Percentiles rank a stretch among this genome's conserved stretches.
These are phyloP conservation scores for Ammopiptanthus mongolicus DNA, from an alignment of 306 rosid species.

Conservation along the genomic window DNA sequence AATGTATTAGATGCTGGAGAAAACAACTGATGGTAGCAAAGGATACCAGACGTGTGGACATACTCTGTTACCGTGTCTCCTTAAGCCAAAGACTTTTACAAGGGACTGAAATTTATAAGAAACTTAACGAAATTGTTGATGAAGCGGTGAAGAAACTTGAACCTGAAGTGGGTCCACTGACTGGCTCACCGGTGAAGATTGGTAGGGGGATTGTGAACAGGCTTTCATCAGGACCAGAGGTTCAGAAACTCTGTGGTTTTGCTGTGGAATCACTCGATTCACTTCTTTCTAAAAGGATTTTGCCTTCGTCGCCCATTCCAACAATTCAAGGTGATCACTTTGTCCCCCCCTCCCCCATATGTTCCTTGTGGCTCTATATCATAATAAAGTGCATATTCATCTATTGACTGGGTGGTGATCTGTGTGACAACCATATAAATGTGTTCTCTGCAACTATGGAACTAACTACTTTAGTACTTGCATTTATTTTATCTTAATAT, in stretches of 20 bases:
- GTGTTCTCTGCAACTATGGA: not conserved
- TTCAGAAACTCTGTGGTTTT: slow-evolving; percentile 75
- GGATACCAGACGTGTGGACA: slow-evolving; percentile 89
- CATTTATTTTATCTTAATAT: not conserved
- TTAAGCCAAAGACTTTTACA: slow-evolving; percentile 81
- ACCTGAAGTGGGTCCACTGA: slow-evolving; percentile 81
- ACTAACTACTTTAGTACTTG: not conserved
- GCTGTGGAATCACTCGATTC: slow-evolving; percentile 77
- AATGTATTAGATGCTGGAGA: slow-evolving; percentile 65
- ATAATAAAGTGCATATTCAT: not conserved
- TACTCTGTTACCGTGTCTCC: slow-evolving; percentile 83
- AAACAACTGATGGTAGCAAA: slow-evolving; percentile 74
- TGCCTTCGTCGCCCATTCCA: slow-evolving; percentile 29
- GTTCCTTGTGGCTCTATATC: not conserved
- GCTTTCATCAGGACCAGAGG: slow-evolving; percentile 96
- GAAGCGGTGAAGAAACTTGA: slow-evolving; percentile 84
- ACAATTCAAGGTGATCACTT: slow-evolving; percentile 27
- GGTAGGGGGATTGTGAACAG: slow-evolving; percentile 96
- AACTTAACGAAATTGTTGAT: slow-evolving; percentile 55
- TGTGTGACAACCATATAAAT: slow-evolving; percentile 2
- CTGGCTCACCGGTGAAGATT: slow-evolving; percentile 74
- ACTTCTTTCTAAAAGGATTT: slow-evolving; percentile 32
- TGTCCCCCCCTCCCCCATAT: not conserved
- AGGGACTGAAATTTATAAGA: slow-evolving; percentile 57
- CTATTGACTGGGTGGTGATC: not conserved